Evolutionary conservation across 2,329 filamentous ascomycete species (phyloP), one percentile per base, ranked within the genome.

Genomic region (Nectriaceae sp.): DNA sequence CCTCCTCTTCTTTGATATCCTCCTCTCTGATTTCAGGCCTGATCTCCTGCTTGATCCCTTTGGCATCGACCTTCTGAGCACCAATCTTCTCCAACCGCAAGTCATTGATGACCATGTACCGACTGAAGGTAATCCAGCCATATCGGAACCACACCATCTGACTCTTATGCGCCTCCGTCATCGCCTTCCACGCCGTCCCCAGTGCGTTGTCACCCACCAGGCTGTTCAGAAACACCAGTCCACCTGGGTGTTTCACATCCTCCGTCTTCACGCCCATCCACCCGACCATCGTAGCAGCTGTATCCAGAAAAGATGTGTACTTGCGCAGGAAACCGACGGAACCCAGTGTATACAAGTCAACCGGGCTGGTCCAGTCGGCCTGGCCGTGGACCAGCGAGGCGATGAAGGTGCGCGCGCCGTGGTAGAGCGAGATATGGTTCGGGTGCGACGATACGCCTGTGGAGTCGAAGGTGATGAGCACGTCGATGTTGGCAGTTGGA

Each of bases 131-230:
- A 65, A 99, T 96, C 91, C 92, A 99, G 3, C 91, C 90, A 82
- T 91, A 97, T 6, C 94, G 83, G 66, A 97, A 99, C 94, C 94
- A 99, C 31, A 89, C 83, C 94, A 99, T 99, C 78, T 99, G 94
- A 69, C 91, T 97, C 72, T 84, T 78, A 74, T 99, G 94, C 21
- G 89, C 93, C 46, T 80, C 78, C 2, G 89, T 91, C 94, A 99
- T 99, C 24, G 94, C 92, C 46, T 75, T 79, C 74, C 92, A 87
- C 6, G 90, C 93, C 22, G 78, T 75, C 10, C 66, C 66, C 48
- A 76, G 67, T n/a, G 71, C 74, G 40, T 71, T 71, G 2, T 63
- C 80, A 54, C 85, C 76, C 55, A 87, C 83, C 15, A 90, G 75
- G 8, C 81, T 79, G 69, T 81, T 95, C 52, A 93, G 76, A 63